Evolutionary conservation across 139 green algal genomes (phyloP).

Genomic region (Chlamydomonas schloesseri): DNA sequence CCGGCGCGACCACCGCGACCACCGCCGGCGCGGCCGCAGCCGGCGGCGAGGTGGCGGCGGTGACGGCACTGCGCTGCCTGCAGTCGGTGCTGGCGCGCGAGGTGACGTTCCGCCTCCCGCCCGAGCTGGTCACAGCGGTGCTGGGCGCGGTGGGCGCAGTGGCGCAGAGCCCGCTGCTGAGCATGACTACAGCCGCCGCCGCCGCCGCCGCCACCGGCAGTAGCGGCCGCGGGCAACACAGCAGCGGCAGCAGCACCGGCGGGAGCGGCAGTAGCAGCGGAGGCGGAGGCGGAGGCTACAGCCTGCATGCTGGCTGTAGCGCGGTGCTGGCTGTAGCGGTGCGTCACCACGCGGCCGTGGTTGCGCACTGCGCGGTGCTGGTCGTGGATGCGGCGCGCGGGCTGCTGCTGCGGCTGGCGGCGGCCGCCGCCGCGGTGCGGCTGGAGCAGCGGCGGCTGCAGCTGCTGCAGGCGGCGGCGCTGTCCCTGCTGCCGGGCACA

Average conservation of each 20-base stretch:
- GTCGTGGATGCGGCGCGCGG: background rate
- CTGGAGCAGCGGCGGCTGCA: slow-evolving; percentile 19
- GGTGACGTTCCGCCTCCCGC: background rate
- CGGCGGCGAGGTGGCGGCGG: background rate
- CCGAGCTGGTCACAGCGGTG: background rate
- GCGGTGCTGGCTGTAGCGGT: slow-evolving; percentile 1
- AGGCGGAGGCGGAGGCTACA: background rate
- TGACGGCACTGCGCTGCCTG: background rate
- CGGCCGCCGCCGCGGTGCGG: background rate
- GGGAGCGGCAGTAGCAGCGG: background rate
- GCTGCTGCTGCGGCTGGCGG: slow-evolving; percentile 27
- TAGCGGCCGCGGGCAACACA: too few relatives aligned
- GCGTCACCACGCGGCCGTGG: background rate
- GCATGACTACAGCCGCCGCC: background rate
- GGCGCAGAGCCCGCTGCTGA: background rate
- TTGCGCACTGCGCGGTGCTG: background rate
- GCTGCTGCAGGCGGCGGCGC: background rate
- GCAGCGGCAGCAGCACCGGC: background rate
- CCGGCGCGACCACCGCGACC: background rate
- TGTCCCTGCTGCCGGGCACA: too few relatives aligned
- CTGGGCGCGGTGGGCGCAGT: background rate
- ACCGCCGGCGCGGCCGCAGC: background rate
- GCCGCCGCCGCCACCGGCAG: too few relatives aligned
- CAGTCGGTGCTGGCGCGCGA: slow-evolving; percentile 27
- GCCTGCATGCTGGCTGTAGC: background rate